Percentiles rank a stretch among this genome's conserved stretches.
Evolutionary conservation across 2,329 filamentous ascomycete species (phyloP).

Genomic region (Pseudogymnoascus sp.): DNA sequence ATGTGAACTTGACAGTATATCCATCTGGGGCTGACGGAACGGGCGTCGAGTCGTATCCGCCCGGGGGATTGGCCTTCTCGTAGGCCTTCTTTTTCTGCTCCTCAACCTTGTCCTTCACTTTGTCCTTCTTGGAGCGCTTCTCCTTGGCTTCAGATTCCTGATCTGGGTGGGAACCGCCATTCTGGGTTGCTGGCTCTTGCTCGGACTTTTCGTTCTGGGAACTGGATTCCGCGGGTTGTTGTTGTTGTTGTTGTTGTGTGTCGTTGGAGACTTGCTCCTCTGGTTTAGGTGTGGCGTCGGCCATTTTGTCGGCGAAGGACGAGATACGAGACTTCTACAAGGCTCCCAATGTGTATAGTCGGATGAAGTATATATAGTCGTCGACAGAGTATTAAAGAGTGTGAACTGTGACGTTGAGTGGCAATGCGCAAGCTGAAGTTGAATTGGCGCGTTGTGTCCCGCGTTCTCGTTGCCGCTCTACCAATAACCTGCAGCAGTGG

Average conservation of each 20-base stretch:
- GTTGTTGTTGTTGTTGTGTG: neutral
- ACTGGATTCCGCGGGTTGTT: neutral
- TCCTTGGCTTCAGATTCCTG: neutral
- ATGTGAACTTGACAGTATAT: slow-evolving; percentile 78
- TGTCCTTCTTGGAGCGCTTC: neutral
- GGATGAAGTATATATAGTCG: neutral
- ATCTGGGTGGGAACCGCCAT: neutral
- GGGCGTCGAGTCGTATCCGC: slow-evolving; percentile 74
- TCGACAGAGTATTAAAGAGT: neutral
- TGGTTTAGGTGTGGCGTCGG: neutral
- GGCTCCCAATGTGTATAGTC: neutral
- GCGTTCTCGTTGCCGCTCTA: neutral
- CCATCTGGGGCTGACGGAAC: slow-evolving; percentile 67
- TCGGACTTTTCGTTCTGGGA: neutral
- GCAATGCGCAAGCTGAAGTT: neutral
- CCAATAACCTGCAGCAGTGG: neutral
- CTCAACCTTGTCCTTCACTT: slow-evolving; percentile 26
- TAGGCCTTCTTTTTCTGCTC: slow-evolving; percentile 26
- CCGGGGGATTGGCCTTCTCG: slow-evolving; percentile 33
- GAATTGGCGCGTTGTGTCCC: neutral
- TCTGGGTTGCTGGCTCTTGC: neutral
- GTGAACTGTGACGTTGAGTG: neutral
- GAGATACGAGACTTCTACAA: neutral
- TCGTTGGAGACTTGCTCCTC: neutral
- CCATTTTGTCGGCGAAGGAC: neutral